Evolutionary conservation across 345 rosid species (phyloP).

Genomic region (Brassica incana): DNA sequence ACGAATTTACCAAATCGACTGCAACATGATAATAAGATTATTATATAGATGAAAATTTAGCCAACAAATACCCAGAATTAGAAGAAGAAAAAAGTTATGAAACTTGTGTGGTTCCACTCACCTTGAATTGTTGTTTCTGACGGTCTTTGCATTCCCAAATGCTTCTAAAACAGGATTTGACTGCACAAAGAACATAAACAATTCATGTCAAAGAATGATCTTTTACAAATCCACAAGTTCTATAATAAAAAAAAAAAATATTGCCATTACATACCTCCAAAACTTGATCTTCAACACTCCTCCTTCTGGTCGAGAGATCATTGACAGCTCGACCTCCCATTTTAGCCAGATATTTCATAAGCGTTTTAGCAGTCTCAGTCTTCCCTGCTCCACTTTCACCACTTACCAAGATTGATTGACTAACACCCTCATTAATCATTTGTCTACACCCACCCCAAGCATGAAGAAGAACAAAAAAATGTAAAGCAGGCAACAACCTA

Average conservation of each 20-base stretch:
- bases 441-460: slow-evolving; percentile 45
- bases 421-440: slow-evolving; percentile 85
- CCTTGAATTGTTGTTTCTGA: slow-evolving; percentile 98
- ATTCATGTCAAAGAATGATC: slow-evolving; percentile 3
- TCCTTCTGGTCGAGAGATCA: slow-evolving; percentile 58
- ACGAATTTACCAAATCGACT: slow-evolving; percentile 99
- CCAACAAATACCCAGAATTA: not conserved
- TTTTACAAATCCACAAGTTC: slow-evolving; percentile 7
- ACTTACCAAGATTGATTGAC: slow-evolving; percentile 93
- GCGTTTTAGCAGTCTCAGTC: slow-evolving; percentile 90
- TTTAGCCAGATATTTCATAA: slow-evolving; percentile 95
- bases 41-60: not conserved
- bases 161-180: slow-evolving; percentile 99
- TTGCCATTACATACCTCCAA: slow-evolving; percentile 61
- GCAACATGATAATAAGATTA: slow-evolving; percentile 8
- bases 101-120: slow-evolving; percentile 16
- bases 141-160: slow-evolving; percentile 97
- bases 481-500: slow-evolving; percentile 8
- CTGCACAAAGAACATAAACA: slow-evolving; percentile 48
- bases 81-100: not conserved
- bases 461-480: not conserved
- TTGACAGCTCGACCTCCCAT: slow-evolving; percentile 94
- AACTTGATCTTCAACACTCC: slow-evolving; percentile 91
- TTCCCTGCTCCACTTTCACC: slow-evolving; percentile 99
- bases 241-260: not conserved